phyloP scores from a whole-genome alignment of 805 yeast species.

The Teunomyces cretensis region DNA sequence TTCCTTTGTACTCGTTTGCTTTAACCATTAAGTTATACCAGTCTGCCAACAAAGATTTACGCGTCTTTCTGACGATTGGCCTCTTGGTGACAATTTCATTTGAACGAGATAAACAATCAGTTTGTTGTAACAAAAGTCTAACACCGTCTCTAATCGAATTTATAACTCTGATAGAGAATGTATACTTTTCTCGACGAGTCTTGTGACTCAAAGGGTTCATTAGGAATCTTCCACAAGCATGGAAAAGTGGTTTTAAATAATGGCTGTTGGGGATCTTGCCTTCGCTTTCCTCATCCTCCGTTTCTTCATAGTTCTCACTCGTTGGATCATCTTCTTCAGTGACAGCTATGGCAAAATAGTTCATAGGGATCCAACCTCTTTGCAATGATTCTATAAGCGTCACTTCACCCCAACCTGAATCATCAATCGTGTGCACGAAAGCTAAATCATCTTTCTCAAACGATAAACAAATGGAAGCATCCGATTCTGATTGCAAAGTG shows the following conservation, averaged over 20 bases:
- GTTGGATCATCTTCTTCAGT: conserved; percentile 22
- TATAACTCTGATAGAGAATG: conserved; percentile 56
- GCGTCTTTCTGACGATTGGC: conserved; percentile 58
- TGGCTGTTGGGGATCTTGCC: conserved; percentile 35
- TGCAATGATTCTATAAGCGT: conserved; percentile 60
- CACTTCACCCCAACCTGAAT: conserved; percentile 88
- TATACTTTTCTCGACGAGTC: conserved; percentile 38
- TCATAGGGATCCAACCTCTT: conserved; percentile 87
- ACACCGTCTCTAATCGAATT: conserved; percentile 76
- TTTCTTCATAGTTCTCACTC: conserved; percentile 14
- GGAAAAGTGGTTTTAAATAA: conserved; percentile 57
- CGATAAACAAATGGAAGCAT: conserved; percentile 70
- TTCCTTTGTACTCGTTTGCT: conserved; percentile 71
- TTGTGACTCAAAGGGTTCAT: conserved; percentile 59
- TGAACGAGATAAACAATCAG: conserved; percentile 74
- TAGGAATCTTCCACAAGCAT: conserved; percentile 65
- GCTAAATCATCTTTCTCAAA: conserved; percentile 70
- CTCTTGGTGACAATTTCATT: conserved; percentile 65
- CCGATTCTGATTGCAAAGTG: conserved; percentile 61
- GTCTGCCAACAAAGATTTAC: conserved; percentile 71
- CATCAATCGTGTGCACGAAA: conserved; percentile 75
- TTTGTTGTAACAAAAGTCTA: conserved; percentile 57
- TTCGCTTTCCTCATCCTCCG: conserved; percentile 33
- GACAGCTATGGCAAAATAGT: conserved; percentile 60
- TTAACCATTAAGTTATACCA: conserved; percentile 79